Percentiles rank a stretch among this genome's conserved stretches.
phyloP scores from a whole-genome alignment of 164 flowering plant species.

The Magnolia sinica region DNA sequence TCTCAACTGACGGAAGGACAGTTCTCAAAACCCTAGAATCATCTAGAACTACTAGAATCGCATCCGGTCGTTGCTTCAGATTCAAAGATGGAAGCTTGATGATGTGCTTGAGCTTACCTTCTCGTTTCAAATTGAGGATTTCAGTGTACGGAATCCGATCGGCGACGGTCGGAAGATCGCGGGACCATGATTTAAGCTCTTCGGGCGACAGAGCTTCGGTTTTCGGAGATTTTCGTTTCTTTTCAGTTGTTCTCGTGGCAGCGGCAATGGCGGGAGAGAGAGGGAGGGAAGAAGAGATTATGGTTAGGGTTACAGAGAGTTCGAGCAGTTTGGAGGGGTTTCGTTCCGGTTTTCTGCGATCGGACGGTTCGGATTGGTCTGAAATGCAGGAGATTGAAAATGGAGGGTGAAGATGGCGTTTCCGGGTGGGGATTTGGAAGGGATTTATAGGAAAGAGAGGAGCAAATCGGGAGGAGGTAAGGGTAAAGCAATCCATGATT shows the following conservation, averaged over 20 bases:
- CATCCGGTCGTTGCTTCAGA: conserved; percentile 43
- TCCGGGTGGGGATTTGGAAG: conserved; percentile 1
- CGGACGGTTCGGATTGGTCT: not conserved
- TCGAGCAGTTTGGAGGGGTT: conserved; percentile 32
- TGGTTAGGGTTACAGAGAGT: conserved; percentile 59
- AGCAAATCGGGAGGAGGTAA: conserved; percentile 13
- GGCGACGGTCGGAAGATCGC: conserved; percentile 53
- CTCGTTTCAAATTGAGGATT: conserved; percentile 46
- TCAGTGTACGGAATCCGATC: conserved; percentile 63
- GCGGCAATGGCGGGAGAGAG: conserved; percentile 39
- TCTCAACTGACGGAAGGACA: conserved; percentile 60
- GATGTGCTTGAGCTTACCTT: conserved; percentile 74
- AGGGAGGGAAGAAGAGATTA: conserved; percentile 54
- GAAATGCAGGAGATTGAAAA: conserved; percentile 13
- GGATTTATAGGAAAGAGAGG: conserved; percentile 2
- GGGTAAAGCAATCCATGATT: conserved; percentile 11
- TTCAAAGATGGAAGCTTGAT: conserved; percentile 44
- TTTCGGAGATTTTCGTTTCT: conserved; percentile 32
- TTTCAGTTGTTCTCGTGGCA: conserved; percentile 42
- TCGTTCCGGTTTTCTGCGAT: conserved; percentile 13
- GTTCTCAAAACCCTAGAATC: conserved; percentile 74
- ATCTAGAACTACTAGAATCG: conserved; percentile 70
- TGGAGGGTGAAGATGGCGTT: not conserved
- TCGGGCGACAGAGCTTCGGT: conserved; percentile 53
- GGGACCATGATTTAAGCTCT: conserved; percentile 60